These are phyloP conservation scores for Sindora glabra DNA, from an alignment of 306 rosid species.

Conservation along the genomic window DNA sequence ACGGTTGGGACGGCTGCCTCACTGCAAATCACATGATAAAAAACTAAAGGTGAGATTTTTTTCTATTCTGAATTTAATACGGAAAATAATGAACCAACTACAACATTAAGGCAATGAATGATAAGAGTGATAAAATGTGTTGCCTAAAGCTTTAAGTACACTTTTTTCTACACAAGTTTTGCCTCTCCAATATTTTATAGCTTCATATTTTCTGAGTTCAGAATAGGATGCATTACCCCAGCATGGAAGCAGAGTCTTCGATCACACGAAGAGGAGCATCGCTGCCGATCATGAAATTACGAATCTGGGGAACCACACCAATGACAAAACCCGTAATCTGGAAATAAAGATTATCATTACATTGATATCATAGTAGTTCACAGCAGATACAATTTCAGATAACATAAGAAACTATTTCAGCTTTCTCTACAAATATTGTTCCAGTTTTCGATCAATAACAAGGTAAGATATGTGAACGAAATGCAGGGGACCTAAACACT, in stretches of 20 bases:
- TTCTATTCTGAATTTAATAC: neutral
- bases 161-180: neutral
- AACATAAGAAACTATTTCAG: too few relatives aligned
- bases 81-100: neutral
- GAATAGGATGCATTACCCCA: constrained; percentile 49
- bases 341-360: neutral
- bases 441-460: too few relatives aligned
- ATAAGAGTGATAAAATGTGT: too few relatives aligned
- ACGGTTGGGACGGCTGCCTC: constrained; percentile 64
- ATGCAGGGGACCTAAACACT: neutral
- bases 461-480: too few relatives aligned
- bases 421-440: too few relatives aligned
- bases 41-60: neutral
- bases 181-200: neutral
- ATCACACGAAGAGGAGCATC: constrained; percentile 69
- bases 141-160: neutral
- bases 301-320: constrained; percentile 49
- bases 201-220: neutral
- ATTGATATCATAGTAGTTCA: neutral
- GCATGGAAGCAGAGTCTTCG: constrained; percentile 49
- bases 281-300: constrained; percentile 40
- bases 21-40: constrained; percentile 29
- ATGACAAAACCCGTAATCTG: constrained; percentile 58
- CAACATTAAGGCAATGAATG: neutral
- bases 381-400: neutral